Base-by-base conservation (phyloP, 805 yeast genomes). In the Kockiozyma suomiensis region DNA sequence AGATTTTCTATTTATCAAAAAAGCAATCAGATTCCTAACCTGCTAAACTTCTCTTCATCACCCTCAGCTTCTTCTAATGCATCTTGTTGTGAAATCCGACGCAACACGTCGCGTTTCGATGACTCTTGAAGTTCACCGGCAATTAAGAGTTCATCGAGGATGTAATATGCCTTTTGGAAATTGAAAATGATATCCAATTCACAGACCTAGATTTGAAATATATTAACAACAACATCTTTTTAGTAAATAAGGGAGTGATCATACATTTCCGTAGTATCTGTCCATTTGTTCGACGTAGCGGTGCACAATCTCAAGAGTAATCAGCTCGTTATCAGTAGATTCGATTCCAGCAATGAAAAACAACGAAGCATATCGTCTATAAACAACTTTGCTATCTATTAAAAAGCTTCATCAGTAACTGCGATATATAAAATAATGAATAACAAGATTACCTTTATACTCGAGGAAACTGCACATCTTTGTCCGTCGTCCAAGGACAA, bases 251-350 rank as follows among this genome's bases (percentile, higher is more conserved):
- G 23, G 2, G 8, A n/a, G 23, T 10, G 13, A 7, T 15, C 28
- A 41, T 32, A 47, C 50, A 17, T 47, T 47, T 6, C 50, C 50
- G 40, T 47, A 94, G 61, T 91, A 85, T 68, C 88, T 87, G 77
- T 94, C 99, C 97, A 94, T 90, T 66, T 90, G 91, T 73, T 94
- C 99, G 42, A 94, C 99, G 72, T 86, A 94, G 62, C 97, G 80
- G 73, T 94, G 99, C 53, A 94, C 86, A 17, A 88, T 78, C 70
- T 94, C 99, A 58, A 94, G 78, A 1, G 96, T 85, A 56, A 90
- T 75, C 64, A 94, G 79, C 72, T 94, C 99, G 73, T 94, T 94
- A 70, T 89, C 97, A 48, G 83, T 86, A 45, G 82, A 80, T 53
- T 88, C 94, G 28, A 92, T 84, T 0, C 97, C 97, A 40, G 90